Evolutionary conservation across 2,329 filamentous ascomycete species (phyloP), one percentile per base, ranked within the genome.

Genomic region (Clarireedia hainanense): DNA sequence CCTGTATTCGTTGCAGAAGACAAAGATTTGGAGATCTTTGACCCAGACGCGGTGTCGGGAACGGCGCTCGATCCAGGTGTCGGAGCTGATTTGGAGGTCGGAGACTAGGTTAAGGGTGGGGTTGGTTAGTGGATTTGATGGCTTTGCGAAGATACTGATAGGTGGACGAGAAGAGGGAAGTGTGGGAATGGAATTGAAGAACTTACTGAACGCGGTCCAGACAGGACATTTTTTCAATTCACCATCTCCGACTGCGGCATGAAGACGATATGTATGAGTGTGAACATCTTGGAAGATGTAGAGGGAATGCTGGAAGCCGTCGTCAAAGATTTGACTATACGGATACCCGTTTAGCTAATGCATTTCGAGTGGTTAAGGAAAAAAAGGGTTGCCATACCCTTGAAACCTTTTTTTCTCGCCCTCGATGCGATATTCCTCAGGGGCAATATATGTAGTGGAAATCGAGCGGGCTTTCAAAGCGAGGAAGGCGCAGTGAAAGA

Each of bases 201-300:
- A 20, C 76, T 26, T 70, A 83, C 81, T 70, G 62, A 85, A 85
- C 2, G 81, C 81, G 2, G 81, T 85, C 82, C 82, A 85, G 7
- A 85, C 74, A 1, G 81, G 82, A 61, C 79, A 82, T 50, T 72
- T 72, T 30, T 71, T 72, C 50, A 83, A 64, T 51, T 77, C 75
- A 2, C 80, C 81, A n/a, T 78, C 75, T 72, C 74, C 76, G 0
- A 81, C 75, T 1, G 78, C 73, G 12, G 80, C 78, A 48, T 83
- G 80, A 0, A 85, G 75, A 12, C 82, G 76, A 2, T 79, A 56
- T 2, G 75, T 76, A 9, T 71, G 68, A 1, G 76, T 79, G 24
- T 73, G 68, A 1, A 60, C 50, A 61, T 85, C 81, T 58, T 78
- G 69, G 55, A 77, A 80, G 1, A 85, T 76, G 14, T 76, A 74